Base-by-base conservation (phyloP, 2,329 filamentous ascomycete genomes). In the Trichoderma simmonsii region DNA sequence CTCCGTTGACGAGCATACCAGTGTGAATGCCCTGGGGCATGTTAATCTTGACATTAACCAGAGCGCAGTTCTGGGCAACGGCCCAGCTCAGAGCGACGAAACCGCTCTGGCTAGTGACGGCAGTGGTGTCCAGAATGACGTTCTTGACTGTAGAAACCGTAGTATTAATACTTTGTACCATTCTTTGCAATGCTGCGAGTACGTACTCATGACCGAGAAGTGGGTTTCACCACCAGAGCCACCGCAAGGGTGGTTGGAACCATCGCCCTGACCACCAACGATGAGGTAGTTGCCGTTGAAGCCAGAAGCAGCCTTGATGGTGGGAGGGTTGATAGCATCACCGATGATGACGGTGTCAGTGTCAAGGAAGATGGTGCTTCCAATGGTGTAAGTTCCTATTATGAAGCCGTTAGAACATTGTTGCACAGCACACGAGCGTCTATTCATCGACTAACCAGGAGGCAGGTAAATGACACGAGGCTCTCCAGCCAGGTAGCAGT, bases 331-430 rank as follows among this genome's bases (percentile, higher is more conserved):
- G 76, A 87, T 78, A 59, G 91, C 90, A 82, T 97, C 93, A 71
- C 94, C 94, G 34, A 97, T 86, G 72, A 97, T 88, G 80, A 96
- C 93, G 4, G 93, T 95, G 83, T 96, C 74, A 11, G 74, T 75
- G 65, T 71, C 48, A 60, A 74, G 68, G 51, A 51, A 72, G 3
- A 74, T 68, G 15, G 74, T 73, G 21, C 63, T 72, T 4, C 70
- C 72, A 18, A 75, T 28, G 18, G 73, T 74, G 30, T 74, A 75
- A 21, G 72, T 74, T 32, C 73, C 74, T 75, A 21, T n/a, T 18
- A 11, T 43, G 11, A 34, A 18, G 2, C 18, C 14, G 12, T 75
- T 30, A 68, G 30, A 14, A n/a, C 21, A 6, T 15, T n/a, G 8
- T 26, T 26, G 15, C 43, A 57, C 6, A 12, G 6, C 12, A 24